These are phyloP conservation scores for Geotrichum reessii DNA, from an alignment of 1,139 yeast species.

Conservation along the genomic window DNA sequence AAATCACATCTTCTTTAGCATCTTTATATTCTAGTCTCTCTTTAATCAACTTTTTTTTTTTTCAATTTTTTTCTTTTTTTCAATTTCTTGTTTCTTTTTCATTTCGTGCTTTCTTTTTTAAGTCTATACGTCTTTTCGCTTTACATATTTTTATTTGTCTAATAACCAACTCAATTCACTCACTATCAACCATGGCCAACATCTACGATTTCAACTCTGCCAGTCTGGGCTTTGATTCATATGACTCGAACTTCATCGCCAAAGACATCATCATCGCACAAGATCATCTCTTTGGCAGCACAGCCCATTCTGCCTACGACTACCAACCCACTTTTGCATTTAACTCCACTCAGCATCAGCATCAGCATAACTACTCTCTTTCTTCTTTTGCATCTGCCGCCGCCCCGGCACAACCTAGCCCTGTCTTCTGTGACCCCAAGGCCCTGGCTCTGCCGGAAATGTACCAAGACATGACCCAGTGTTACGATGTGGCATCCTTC, in stretches of 20 bases:
- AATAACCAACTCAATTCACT: neutral
- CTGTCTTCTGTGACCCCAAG: slow-evolving; percentile 26
- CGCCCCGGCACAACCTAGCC: slow-evolving; percentile 5
- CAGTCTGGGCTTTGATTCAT: neutral
- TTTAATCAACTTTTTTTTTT: neutral
- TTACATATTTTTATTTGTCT: neutral
- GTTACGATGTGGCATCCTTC: slow-evolving; percentile 8
- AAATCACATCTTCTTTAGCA: neutral
- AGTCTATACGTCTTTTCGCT: neutral
- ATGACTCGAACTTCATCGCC: neutral
- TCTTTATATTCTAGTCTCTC: slow-evolving; percentile 1
- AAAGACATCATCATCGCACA: neutral
- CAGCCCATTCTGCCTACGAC: neutral
- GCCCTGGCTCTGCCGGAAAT: slow-evolving; percentile 22
- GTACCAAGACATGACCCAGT: slow-evolving; percentile 5
- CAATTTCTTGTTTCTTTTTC: neutral
- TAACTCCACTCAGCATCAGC: neutral
- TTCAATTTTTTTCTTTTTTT: neutral
- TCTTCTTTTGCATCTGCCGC: slow-evolving; percentile 3
- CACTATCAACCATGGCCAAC: slow-evolving; percentile 5
- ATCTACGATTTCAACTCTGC: slow-evolving; percentile 8
- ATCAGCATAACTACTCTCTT: slow-evolving; percentile 2
- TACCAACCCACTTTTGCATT: neutral
- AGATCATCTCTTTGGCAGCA: neutral
- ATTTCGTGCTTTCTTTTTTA: neutral